Evolutionary conservation across 768 basidiomycete genomes (phyloP).

Genomic region (Sporobolomyces phaffii): DNA sequence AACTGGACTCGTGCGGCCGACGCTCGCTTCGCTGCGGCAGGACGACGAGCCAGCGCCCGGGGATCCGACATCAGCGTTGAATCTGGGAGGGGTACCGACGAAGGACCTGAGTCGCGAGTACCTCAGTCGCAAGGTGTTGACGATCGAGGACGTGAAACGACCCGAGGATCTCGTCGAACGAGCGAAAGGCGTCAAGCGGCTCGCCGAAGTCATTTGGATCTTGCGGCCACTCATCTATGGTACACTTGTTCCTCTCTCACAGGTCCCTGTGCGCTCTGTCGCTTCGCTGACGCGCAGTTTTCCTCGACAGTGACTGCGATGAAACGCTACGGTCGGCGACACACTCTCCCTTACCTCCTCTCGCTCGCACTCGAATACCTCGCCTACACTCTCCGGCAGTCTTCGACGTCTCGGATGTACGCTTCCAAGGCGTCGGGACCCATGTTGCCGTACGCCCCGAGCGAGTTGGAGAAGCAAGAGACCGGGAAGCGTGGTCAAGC

Average conservation of each 20-base stretch:
- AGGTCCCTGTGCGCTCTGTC: too few species aligned
- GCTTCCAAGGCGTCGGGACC: slow-evolving; percentile 24
- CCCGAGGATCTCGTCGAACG: slow-evolving; percentile 41
- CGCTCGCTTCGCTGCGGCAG: slow-evolving; percentile 36
- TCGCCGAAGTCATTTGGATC: slow-evolving; percentile 42
- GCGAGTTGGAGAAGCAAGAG: slow-evolving; percentile 39
- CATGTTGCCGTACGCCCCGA: slow-evolving; percentile 25
- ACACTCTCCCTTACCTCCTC: slow-evolving; percentile 41
- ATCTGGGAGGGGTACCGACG: background rate
- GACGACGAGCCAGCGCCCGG: background rate
- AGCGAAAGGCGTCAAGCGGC: slow-evolving; percentile 29
- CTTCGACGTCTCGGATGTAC: slow-evolving; percentile 10
- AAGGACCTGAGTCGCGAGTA: slow-evolving; percentile 38
- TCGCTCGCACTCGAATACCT: slow-evolving; percentile 43
- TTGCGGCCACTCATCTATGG: slow-evolving; percentile 43
- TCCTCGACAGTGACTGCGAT: slow-evolving; percentile 38
- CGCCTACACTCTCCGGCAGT: slow-evolving; percentile 33
- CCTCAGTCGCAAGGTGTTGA: slow-evolving; percentile 37
- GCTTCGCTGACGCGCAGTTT: background rate
- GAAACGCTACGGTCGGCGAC: slow-evolving; percentile 39
- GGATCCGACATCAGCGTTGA: background rate
- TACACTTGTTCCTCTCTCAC: slow-evolving; percentile 19
- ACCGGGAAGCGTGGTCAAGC: slow-evolving; percentile 26
- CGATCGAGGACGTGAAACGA: slow-evolving; percentile 38
- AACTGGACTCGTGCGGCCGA: slow-evolving; percentile 37